Percentiles rank a stretch among this genome's conserved stretches.
Evolutionary conservation across 768 basidiomycete genomes (phyloP).

Genomic region (Dictyophora rubrovolvata): DNA sequence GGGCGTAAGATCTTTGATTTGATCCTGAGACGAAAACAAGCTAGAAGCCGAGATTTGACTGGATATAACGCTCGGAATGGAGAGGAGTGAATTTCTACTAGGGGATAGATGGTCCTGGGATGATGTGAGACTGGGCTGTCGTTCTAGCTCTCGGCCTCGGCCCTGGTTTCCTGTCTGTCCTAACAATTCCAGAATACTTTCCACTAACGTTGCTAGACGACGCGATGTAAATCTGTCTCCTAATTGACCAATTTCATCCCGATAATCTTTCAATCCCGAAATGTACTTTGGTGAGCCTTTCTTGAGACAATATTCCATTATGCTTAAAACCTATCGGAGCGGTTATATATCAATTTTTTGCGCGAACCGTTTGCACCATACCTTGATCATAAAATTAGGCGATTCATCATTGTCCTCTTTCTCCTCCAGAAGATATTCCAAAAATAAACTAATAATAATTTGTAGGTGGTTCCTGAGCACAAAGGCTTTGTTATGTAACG

Average conservation of each 20-base stretch:
- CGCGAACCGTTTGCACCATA: not conserved
- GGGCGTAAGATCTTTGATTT: not conserved
- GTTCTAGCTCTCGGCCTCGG: not conserved
- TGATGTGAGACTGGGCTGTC: not conserved
- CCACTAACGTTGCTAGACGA: not conserved
- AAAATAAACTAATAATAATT: not conserved
- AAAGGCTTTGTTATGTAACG: not conserved
- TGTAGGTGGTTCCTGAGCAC: not conserved
- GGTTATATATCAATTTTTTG: not conserved
- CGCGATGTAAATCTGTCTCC: not conserved
- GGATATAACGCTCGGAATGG: not conserved
- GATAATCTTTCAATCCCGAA: not conserved
- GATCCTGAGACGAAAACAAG: not conserved
- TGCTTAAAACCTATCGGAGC: not conserved
- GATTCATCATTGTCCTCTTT: not conserved
- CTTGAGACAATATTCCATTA: not conserved
- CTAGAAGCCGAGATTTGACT: not conserved
- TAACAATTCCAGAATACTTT: not conserved
- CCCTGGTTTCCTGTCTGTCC: not conserved
- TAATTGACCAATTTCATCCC: not conserved
- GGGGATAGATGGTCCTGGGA: not conserved
- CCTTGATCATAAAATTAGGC: conserved; percentile 3
- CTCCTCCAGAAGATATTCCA: not conserved
- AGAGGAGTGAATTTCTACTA: not conserved
- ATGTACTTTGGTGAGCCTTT: not conserved